A percentile compares a stretch with the other conserved stretches of the same genome.
Evolutionary conservation across 139 green algal genomes (phyloP).

Genomic region (Picochlorum costavermella): DNA sequence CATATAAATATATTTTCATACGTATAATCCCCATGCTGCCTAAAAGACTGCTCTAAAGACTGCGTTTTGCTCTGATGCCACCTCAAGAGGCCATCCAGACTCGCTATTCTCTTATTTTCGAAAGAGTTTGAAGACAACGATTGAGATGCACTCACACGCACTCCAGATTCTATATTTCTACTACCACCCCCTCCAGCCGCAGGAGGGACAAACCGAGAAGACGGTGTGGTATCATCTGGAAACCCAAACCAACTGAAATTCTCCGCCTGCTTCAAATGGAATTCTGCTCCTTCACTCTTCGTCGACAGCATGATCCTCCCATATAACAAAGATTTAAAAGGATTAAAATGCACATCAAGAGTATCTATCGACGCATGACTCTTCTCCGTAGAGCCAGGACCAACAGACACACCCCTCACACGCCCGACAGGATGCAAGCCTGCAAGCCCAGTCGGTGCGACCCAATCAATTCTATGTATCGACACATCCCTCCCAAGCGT

Average conservation of each 20-base stretch:
- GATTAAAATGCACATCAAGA: constrained; percentile 42
- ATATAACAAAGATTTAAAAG: constrained; percentile 40
- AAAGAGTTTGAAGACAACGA: too few relatives aligned
- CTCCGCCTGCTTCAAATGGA: constrained; percentile 49
- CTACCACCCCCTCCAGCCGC: constrained; percentile 2
- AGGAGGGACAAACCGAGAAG: constrained; percentile 54
- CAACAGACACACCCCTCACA: constrained; percentile 43
- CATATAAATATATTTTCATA: too few relatives aligned
- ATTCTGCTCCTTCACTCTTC: constrained; percentile 21
- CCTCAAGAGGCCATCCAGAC: too few relatives aligned
- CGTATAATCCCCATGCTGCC: too few relatives aligned
- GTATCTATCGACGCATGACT: constrained; percentile 25
- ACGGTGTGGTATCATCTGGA: constrained; percentile 61
- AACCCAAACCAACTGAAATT: constrained; percentile 82
- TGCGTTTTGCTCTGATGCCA: too few relatives aligned
- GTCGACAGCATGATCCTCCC: constrained; percentile 44
- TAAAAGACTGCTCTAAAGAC: too few relatives aligned
- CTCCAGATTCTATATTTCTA: neutral
- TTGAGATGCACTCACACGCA: too few relatives aligned
- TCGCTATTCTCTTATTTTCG: too few relatives aligned
- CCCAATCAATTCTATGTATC: constrained; percentile 37
- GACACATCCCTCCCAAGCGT: constrained; percentile 22
- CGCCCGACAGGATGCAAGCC: constrained; percentile 44
- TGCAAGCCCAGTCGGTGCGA: constrained; percentile 39
- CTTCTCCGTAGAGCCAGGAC: constrained; percentile 39